Conservation (phyloP, 1,139 yeast genomes). For the Yamadazyma dendronema region DNA sequence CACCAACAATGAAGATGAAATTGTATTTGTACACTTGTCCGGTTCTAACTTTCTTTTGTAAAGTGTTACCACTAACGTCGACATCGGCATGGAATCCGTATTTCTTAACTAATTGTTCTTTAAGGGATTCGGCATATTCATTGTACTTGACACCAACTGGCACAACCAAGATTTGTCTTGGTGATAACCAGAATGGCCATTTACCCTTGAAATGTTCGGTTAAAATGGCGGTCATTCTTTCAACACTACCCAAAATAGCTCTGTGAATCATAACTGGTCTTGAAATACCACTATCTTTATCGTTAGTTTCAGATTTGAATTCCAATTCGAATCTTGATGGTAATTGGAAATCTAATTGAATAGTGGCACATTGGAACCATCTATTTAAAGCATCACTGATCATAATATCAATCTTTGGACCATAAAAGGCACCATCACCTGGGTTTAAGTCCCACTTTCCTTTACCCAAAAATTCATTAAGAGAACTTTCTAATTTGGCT, state of each 20-base stretch:
- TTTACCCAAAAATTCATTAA: constrained; percentile 65
- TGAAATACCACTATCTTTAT: constrained; percentile 31
- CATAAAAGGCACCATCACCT: constrained; percentile 98
- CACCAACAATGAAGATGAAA: constrained; percentile 95
- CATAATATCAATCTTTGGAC: constrained; percentile 96
- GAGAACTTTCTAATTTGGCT: constrained; percentile 66
- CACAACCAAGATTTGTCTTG: constrained; percentile 90
- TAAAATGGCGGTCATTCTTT: constrained; percentile 96
- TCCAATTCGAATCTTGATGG: constrained; percentile 89
- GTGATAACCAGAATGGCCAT: constrained; percentile 99
- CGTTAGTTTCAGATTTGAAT: constrained; percentile 72
- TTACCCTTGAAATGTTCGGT: constrained; percentile 97
- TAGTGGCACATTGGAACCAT: constrained; percentile 98
- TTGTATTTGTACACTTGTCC: constrained; percentile 93
- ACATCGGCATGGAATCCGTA: constrained; percentile 86
- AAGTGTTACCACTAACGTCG: constrained; percentile 89
- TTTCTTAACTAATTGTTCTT: constrained; percentile 59
- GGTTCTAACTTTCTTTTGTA: constrained; percentile 94
- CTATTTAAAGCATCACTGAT: constrained; percentile 88
- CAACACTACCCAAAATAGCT: constrained; percentile 96
- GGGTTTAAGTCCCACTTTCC: constrained; percentile 89
- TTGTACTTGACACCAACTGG: constrained; percentile 94
- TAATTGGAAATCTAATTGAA: constrained; percentile 95
- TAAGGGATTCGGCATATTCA: constrained; percentile 82
- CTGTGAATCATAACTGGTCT: constrained; percentile 99